These are phyloP conservation scores for Cornus suecica DNA, from an alignment of 148 eudicot species.

Conservation along the genomic window DNA sequence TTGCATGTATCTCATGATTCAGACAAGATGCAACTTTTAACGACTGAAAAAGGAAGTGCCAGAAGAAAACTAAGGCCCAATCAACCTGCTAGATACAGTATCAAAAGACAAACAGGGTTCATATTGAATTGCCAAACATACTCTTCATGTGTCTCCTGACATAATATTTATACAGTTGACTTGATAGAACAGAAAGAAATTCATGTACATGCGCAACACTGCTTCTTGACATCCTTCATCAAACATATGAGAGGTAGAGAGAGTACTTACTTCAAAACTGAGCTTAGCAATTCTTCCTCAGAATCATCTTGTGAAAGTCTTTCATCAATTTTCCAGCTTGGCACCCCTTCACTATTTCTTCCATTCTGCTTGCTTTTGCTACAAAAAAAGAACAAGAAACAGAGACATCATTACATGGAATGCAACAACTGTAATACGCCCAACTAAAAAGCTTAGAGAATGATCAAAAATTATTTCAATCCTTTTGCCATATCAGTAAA, in stretches of 20 bases:
- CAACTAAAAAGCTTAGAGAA: neutral
- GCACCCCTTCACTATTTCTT: constrained; percentile 23
- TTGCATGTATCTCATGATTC: neutral
- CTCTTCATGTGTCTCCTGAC: neutral
- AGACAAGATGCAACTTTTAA: too few relatives aligned
- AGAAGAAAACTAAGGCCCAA: neutral
- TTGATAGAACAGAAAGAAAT: too few relatives aligned
- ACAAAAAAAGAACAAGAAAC: constrained; percentile 24
- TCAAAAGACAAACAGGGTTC: neutral
- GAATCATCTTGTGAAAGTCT: constrained; percentile 37
- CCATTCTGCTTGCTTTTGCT: constrained; percentile 34
- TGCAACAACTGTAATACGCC: neutral
- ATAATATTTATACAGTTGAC: neutral
- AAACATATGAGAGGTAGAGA: constrained; percentile 9
- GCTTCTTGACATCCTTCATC: neutral
- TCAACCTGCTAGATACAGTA: neutral
- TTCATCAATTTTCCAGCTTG: constrained; percentile 17
- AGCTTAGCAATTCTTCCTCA: constrained; percentile 56
- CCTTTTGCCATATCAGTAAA: neutral
- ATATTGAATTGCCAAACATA: neutral
- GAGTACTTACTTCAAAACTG: constrained; percentile 48
- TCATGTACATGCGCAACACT: neutral
- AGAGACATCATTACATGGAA: neutral
- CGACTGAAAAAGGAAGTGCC: neutral
- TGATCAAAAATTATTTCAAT: neutral